These are phyloP conservation scores for Tolypocladium guangdongense DNA, from an alignment of 2,329 filamentous ascomycete genomes.

Conservation along the genomic window DNA sequence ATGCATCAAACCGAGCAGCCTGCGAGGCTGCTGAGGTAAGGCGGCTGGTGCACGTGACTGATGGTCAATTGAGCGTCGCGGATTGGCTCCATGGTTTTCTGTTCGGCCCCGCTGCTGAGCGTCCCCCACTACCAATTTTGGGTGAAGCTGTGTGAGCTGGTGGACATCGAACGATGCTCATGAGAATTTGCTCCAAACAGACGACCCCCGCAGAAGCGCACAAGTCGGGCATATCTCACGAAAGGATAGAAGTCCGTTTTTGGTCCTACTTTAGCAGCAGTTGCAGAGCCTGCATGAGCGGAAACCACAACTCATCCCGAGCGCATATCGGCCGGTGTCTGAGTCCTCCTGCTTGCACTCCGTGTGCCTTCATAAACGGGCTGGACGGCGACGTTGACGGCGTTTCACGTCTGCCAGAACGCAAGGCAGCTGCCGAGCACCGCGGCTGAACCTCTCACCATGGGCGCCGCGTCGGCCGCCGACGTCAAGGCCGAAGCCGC, in stretches of 20 bases:
- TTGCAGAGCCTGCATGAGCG: background rate
- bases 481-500: background rate
- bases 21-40: constrained; percentile 2
- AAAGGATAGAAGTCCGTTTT: background rate
- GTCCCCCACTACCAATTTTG: background rate
- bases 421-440: background rate
- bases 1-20: constrained; percentile 1
- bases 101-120: background rate
- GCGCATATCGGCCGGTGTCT: background rate
- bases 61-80: constrained; percentile 20
- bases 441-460: background rate
- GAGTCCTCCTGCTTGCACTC: background rate
- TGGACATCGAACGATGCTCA: background rate
- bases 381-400: background rate
- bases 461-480: background rate
- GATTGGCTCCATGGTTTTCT: constrained; percentile 15
- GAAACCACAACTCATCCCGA: background rate
- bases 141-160: background rate
- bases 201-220: background rate
- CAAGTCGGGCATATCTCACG: background rate
- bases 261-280: background rate
- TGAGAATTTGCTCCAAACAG: background rate
- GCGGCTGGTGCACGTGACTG: constrained; percentile 21
- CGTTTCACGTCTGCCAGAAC: background rate
- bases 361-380: no score